Evolutionary conservation across 2,329 filamentous ascomycete species (phyloP), one percentile per base, ranked within the genome.

Genomic region (Fusarium albosuccineum): DNA sequence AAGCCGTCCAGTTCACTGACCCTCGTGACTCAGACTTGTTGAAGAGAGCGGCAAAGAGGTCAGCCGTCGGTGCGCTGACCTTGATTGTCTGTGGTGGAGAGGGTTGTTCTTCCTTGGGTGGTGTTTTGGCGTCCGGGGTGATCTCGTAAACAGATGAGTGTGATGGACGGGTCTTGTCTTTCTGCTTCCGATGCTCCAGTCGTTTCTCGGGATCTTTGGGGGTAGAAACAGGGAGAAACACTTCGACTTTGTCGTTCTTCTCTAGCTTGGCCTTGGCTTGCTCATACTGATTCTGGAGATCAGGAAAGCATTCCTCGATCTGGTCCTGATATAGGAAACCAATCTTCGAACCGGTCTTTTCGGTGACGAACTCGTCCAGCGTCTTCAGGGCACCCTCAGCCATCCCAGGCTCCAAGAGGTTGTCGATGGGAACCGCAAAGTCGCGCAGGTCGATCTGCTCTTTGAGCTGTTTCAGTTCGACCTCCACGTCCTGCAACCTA

Each of bases 291-390:
- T 64, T 60, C 16, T 79, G 57, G 0, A 85, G 62, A 6, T 75
- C 70, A 1, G 64, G 37, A 1, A 84, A 44, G 52, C 77, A 79
- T 1, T 81, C 76, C 1, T 82, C 73, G 3, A 83, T 67, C 7
- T 82, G 52, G 44, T 83, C 79, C 44, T 82, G 74, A 61, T 84
- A 86, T 1, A 85, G 67, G 41, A 77, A 77, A 1, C 78, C 79
- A 13, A 85, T 61, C n/a, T 75, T 80, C 0, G 76, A 74, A 2
- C 82, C 82, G 0, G 76, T 64, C 27, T 79, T 80, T 1, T 79
- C 72, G 1, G 73, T 36, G 4, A 85, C 57, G 45, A 81, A 81
- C 9, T 67, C 22, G 36, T 83, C 76, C 0, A 86, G 72, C 0
- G 68, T 61, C 3, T 71, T 69, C 5, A 85, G 67, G 2, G 82